Conservation (phyloP, 768 basidiomycete genomes). For the Lyophyllum atratum region DNA sequence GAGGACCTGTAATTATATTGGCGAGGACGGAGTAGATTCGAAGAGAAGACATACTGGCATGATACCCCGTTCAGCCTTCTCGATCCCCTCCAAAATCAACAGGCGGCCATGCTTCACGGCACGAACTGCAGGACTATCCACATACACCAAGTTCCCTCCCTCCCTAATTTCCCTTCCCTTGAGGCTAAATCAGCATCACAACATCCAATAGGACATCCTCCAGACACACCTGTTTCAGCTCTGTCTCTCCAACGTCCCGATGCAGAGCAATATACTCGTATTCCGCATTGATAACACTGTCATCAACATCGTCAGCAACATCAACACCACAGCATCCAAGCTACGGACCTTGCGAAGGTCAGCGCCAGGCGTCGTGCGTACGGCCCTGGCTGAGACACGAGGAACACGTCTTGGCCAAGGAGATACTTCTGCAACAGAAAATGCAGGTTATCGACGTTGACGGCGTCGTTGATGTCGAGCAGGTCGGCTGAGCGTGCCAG, state of each 20-base stretch:
- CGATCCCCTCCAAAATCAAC: constrained; percentile 68
- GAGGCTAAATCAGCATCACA: neutral
- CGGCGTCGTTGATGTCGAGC: constrained; percentile 51
- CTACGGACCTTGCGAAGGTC: constrained; percentile 58
- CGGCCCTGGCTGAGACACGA: constrained; percentile 67
- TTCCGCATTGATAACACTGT: constrained; percentile 62
- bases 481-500: constrained; percentile 46
- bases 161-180: constrained; percentile 62
- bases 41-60: constrained; percentile 54
- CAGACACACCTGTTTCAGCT: constrained; percentile 61
- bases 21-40: neutral
- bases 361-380: constrained; percentile 63
- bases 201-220: neutral
- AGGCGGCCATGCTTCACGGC: constrained; percentile 68
- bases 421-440: constrained; percentile 71
- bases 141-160: constrained; percentile 65
- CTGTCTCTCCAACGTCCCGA: constrained; percentile 71
- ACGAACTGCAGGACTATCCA: constrained; percentile 66
- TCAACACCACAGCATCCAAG: neutral
- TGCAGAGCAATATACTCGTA: constrained; percentile 71
- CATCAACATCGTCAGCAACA: neutral
- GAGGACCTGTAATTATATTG: constrained; percentile 39
- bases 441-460: constrained; percentile 59
- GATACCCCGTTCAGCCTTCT: constrained; percentile 72
- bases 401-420: constrained; percentile 67